These are phyloP conservation scores for Candida loeiensis DNA, from an alignment of 805 yeast genomes.

Conservation along the genomic window DNA sequence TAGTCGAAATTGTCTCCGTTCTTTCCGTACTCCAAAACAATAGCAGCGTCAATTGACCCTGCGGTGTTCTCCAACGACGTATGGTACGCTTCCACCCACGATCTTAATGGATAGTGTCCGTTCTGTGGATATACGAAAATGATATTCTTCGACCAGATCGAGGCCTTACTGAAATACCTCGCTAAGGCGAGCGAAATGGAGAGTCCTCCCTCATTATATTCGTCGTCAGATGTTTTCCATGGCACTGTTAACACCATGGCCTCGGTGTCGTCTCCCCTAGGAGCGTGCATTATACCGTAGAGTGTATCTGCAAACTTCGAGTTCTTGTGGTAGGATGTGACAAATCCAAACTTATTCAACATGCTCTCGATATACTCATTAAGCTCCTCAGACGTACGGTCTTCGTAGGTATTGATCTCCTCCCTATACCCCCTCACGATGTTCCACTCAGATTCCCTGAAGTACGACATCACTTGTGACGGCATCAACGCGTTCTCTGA, in stretches of 20 bases:
- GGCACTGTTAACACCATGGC: slow-evolving; percentile 90
- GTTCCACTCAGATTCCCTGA: slow-evolving; percentile 94
- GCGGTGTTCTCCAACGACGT: slow-evolving; percentile 80
- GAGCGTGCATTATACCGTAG: slow-evolving; percentile 85
- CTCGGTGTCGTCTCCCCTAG: slow-evolving; percentile 94
- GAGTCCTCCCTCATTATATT: slow-evolving; percentile 74
- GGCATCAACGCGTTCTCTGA: slow-evolving; percentile 97
- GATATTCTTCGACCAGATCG: slow-evolving; percentile 94
- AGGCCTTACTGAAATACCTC: slow-evolving; percentile 77
- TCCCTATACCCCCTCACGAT: slow-evolving; percentile 78
- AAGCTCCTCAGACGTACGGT: slow-evolving; percentile 27
- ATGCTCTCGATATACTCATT: slow-evolving; percentile 51
- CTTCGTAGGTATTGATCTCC: slow-evolving; percentile 44
- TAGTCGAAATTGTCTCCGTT: slow-evolving; percentile 65
- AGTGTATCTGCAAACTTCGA: slow-evolving; percentile 46
- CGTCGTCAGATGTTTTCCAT: slow-evolving; percentile 67
- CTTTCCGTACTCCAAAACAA: slow-evolving; percentile 76
- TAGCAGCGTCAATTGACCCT: slow-evolving; percentile 89
- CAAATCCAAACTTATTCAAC: slow-evolving; percentile 71
- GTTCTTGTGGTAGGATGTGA: slow-evolving; percentile 43
- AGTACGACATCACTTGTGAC: slow-evolving; percentile 88
- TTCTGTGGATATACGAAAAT: slow-evolving; percentile 80
- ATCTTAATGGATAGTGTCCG: slow-evolving; percentile 61
- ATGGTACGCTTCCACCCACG: slow-evolving; percentile 95
- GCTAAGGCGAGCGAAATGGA: slow-evolving; percentile 70